Evolutionary conservation across 1,284 basidiomycete genomes (phyloP).

Genomic region (Ustilago xerochloae): DNA sequence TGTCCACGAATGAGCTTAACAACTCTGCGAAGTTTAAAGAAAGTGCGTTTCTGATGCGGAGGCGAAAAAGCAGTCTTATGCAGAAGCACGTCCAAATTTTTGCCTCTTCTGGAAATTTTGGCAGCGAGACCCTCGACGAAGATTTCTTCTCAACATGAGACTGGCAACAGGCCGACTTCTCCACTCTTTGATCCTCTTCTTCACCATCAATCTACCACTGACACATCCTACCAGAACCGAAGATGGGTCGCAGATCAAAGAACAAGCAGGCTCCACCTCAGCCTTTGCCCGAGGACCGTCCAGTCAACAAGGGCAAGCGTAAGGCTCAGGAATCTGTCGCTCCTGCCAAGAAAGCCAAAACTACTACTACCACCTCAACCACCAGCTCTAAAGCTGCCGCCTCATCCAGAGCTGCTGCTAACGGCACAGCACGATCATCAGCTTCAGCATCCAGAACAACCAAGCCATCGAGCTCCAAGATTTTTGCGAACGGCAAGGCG

Average conservation of each 20-base stretch:
- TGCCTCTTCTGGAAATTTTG: conserved; percentile 5
- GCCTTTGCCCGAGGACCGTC: conserved; percentile 73
- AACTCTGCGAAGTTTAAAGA: background rate
- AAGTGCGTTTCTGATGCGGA: background rate
- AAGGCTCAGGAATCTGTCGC: conserved; percentile 66
- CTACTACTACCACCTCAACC: conserved; percentile 1
- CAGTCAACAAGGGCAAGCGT: conserved; percentile 66
- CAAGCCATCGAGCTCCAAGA: conserved; percentile 24
- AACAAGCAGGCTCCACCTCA: conserved; percentile 85
- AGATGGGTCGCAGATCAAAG: conserved; percentile 88
- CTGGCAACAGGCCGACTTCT: background rate
- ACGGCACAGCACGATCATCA: conserved; percentile 67
- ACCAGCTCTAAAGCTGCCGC: conserved; percentile 12
- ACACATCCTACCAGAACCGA: background rate
- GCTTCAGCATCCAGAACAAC: conserved; percentile 62
- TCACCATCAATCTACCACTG: conserved; percentile 4
- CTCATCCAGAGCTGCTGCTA: conserved; percentile 34
- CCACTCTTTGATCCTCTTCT: background rate
- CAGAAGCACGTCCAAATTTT: conserved; percentile 21
- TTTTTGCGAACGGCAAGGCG: conserved; percentile 23
- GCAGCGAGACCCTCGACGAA: background rate
- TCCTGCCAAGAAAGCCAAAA: conserved; percentile 55
- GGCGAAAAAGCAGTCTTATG: background rate
- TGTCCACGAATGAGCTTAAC: background rate
- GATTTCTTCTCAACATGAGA: conserved; percentile 8